phyloP scores from a whole-genome alignment of 768 basidiomycete species.

The Pholiota molesta region DNA sequence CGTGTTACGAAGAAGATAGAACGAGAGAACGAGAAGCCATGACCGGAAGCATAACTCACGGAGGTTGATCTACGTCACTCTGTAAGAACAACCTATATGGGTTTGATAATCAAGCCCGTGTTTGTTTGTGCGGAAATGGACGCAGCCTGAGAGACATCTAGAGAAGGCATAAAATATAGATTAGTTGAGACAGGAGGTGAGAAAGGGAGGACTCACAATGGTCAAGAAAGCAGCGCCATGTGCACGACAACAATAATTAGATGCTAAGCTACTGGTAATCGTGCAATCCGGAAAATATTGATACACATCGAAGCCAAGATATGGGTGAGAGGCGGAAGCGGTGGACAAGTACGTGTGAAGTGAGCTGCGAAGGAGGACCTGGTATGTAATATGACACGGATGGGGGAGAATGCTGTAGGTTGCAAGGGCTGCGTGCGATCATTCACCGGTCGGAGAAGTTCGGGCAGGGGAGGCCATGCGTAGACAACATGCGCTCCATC shows the following conservation, averaged over 20 bases:
- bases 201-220: background rate
- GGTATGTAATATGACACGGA: background rate
- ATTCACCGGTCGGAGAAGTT: slow-evolving; percentile 40
- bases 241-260: background rate
- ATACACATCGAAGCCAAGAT: background rate
- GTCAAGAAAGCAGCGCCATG: background rate
- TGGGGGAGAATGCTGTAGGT: background rate
- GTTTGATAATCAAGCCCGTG: background rate
- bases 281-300: background rate
- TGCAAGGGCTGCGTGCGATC: background rate
- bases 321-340: background rate
- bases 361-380: background rate
- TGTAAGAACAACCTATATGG: background rate
- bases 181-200: background rate
- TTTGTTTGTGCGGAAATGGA: background rate
- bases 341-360: background rate
- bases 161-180: background rate
- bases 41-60: background rate
- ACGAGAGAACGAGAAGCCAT: background rate
- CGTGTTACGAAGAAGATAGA: background rate
- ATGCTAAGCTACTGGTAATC: background rate
- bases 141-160: background rate
- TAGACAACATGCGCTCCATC: slow-evolving; percentile 54
- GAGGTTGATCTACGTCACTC: background rate
- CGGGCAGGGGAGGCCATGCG: slow-evolving; percentile 61